Percentiles rank a stretch among this genome's conserved stretches.
phyloP scores from a whole-genome alignment of 2,329 filamentous ascomycete species.

The Penicillium olsonii region DNA sequence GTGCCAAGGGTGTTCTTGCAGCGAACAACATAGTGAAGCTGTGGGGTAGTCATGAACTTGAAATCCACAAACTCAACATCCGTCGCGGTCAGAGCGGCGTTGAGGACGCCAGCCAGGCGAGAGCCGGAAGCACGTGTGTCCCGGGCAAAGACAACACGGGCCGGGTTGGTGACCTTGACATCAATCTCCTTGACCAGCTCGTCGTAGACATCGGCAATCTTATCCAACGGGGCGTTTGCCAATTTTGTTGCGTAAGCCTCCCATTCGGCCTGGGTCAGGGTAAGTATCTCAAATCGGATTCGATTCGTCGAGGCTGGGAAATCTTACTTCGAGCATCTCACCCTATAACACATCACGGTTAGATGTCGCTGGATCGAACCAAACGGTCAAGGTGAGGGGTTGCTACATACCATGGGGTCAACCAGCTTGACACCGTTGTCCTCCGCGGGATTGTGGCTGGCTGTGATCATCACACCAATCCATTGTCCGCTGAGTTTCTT shows the following conservation, averaged over 20 bases:
- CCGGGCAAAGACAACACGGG: conserved; percentile 83
- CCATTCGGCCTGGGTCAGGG: conserved; percentile 67
- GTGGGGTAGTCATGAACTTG: conserved; percentile 93
- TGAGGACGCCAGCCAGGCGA: conserved; percentile 75
- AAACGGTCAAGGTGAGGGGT: neutral
- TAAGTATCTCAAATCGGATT: conserved; percentile 17
- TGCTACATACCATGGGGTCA: conserved; percentile 71
- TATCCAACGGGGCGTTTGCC: conserved; percentile 78
- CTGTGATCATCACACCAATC: conserved; percentile 96
- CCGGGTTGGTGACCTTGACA: conserved; percentile 69
- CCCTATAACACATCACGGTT: conserved; percentile 53
- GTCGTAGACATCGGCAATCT: conserved; percentile 75
- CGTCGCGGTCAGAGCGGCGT: conserved; percentile 75
- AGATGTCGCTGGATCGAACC: conserved; percentile 3
- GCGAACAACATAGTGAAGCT: conserved; percentile 93
- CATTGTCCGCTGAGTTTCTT: conserved; percentile 86
- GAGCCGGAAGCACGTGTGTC: conserved; percentile 93
- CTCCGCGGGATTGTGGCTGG: conserved; percentile 84
- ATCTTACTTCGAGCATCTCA: conserved; percentile 85
- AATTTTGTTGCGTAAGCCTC: conserved; percentile 84
- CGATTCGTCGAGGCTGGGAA: neutral
- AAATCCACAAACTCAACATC: conserved; percentile 76
- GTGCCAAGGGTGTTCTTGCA: conserved; percentile 92
- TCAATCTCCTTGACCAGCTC: conserved; percentile 73
- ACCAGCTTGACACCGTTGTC: conserved; percentile 96